phyloP scores from a whole-genome alignment of 257 asterid species.

The Orobanche coerulescens region DNA sequence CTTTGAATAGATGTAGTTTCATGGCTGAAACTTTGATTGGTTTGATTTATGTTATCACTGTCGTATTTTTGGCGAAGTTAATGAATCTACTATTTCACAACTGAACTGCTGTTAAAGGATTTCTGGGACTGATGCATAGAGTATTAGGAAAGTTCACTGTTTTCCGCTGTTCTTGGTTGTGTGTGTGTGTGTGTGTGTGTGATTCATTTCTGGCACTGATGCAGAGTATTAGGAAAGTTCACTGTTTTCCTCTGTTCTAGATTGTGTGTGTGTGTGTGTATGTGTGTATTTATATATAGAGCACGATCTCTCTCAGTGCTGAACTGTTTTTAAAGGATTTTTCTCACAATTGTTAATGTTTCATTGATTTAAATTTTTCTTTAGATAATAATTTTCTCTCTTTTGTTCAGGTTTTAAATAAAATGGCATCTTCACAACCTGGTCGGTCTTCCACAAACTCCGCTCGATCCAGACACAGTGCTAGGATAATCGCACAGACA shows the following conservation, averaged over 20 bases:
- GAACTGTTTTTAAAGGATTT: too few relatives aligned
- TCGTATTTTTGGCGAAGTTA: not conserved
- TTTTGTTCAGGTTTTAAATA: constrained; percentile 35
- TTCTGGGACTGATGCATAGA: too few relatives aligned
- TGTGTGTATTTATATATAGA: not conserved
- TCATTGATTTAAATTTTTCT: too few relatives aligned
- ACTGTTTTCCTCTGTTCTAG: not conserved
- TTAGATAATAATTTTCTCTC: not conserved
- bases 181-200: too few relatives aligned
- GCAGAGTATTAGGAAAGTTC: not conserved
- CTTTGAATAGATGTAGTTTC: not conserved
- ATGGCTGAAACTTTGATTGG: too few relatives aligned
- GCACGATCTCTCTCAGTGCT: too few relatives aligned
- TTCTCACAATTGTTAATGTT: too few relatives aligned
- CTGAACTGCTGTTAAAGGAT: not conserved
- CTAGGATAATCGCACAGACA: constrained; percentile 69
- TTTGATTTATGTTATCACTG: too few relatives aligned
- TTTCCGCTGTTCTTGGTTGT: too few relatives aligned
- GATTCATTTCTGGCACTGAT: not conserved
- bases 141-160: too few relatives aligned
- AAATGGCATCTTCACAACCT: constrained; percentile 56
- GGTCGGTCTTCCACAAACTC: constrained; percentile 58
- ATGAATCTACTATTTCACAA: too few relatives aligned
- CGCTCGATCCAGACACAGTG: constrained; percentile 62
- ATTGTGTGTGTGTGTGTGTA: not conserved